Conservation (phyloP, 2,329 filamentous ascomycete genomes). For the Botrytis deweyae region DNA sequence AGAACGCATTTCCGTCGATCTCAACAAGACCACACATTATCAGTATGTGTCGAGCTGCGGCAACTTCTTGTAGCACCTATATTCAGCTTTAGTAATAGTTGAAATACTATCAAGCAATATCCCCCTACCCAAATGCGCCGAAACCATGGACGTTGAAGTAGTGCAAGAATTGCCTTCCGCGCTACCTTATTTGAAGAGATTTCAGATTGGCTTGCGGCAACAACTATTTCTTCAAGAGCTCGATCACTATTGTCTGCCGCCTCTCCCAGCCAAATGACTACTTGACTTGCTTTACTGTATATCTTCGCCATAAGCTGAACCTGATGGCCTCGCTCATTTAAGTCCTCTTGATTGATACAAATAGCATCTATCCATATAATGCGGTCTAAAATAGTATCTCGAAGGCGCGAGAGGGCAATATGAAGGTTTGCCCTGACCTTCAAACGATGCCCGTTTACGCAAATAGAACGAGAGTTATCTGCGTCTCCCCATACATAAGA, state of each 20-base stretch:
- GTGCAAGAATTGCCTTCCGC: neutral
- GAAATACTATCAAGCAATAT: no score
- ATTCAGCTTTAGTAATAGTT: neutral
- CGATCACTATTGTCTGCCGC: neutral
- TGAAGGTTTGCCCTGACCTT: neutral
- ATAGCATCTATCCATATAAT: neutral
- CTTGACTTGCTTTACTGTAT: constrained; percentile 20
- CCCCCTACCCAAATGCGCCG: neutral
- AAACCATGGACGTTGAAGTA: neutral
- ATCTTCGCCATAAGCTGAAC: constrained; percentile 23
- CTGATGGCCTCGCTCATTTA: constrained; percentile 14
- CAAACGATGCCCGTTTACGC: neutral
- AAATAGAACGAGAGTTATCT: neutral
- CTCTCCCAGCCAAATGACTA: constrained; percentile 14
- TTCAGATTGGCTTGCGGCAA: neutral
- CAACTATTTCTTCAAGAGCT: neutral
- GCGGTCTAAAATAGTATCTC: neutral
- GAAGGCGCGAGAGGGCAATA: neutral
- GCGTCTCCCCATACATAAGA: neutral
- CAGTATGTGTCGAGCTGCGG: neutral
- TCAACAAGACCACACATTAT: neutral
- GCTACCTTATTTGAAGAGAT: fast-evolving
- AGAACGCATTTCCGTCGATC: neutral
- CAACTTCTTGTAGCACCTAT: constrained; percentile 1
- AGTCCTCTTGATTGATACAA: neutral